Evolutionary conservation across 2,329 filamentous ascomycete species (phyloP).

Genomic region (Colletotrichum australisinense): DNA sequence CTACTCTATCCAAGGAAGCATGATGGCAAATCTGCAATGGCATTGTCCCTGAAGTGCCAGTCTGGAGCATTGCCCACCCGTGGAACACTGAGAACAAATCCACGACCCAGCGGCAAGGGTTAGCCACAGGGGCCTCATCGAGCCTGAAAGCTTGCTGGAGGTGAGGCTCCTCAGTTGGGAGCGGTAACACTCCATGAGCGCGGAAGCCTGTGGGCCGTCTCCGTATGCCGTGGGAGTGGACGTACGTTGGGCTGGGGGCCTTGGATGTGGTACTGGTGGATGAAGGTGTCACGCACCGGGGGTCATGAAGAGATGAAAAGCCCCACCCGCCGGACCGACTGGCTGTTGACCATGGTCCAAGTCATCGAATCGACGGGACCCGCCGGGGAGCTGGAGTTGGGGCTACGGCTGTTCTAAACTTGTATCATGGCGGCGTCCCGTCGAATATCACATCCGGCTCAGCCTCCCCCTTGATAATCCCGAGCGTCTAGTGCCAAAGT

Average conservation of each 20-base stretch:
- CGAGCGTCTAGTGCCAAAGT: neutral
- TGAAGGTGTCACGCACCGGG: neutral
- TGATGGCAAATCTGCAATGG: constrained; percentile 5
- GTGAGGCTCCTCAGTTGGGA: neutral
- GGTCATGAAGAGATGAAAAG: constrained; percentile 13
- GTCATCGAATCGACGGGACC: neutral
- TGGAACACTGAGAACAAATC: constrained; percentile 9
- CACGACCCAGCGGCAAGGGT: constrained; percentile 19
- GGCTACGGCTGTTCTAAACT: constrained; percentile 22
- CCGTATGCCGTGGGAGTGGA: neutral
- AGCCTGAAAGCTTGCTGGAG: constrained; percentile 23
- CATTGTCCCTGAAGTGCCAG: neutral
- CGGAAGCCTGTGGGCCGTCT: neutral
- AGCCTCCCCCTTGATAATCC: constrained; percentile 25
- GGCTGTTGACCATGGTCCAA: neutral
- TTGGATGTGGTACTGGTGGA: neutral
- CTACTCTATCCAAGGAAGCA: neutral
- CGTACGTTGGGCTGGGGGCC: constrained; percentile 2
- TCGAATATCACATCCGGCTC: constrained; percentile 6
- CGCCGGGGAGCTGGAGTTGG: constrained; percentile 18
- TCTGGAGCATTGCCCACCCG: constrained; percentile 8
- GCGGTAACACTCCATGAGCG: neutral
- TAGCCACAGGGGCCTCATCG: constrained; percentile 15
- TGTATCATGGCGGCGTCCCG: constrained; percentile 16
- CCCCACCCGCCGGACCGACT: constrained; percentile 9